A percentile compares a stretch with the other conserved stretches of the same genome.
These are phyloP conservation scores for Paragyromitra xinjiangensis DNA, from an alignment of 495 filamentous ascomycete species.

Conservation along the genomic window DNA sequence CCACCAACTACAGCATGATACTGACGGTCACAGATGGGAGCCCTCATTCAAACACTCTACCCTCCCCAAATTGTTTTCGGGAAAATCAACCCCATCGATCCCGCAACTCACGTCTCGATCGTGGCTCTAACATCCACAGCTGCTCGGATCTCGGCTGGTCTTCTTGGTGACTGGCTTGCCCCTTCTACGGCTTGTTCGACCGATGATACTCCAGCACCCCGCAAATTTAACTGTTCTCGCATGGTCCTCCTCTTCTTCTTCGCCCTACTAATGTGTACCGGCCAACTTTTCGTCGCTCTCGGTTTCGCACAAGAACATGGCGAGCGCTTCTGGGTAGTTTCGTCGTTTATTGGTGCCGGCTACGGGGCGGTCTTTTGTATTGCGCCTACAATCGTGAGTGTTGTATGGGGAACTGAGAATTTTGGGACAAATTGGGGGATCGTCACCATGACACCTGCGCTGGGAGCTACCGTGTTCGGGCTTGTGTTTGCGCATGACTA, in stretches of 20 bases:
- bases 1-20: conserved; percentile 7
- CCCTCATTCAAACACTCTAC: conserved; percentile 86
- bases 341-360: conserved; percentile 81
- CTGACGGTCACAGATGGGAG: conserved; percentile 72
- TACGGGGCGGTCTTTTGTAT: conserved; percentile 93
- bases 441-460: conserved; percentile 87
- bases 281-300: conserved; percentile 78
- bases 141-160: conserved; percentile 84
- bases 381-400: conserved; percentile 88
- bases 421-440: conserved; percentile 99
- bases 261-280: conserved; percentile 77
- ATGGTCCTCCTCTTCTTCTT: conserved; percentile 79
- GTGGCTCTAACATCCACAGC: conserved; percentile 90
- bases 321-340: conserved; percentile 81
- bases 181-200: conserved; percentile 65
- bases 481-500: conserved; percentile 83
- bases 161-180: conserved; percentile 86
- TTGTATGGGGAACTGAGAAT: conserved; percentile 98
- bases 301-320: conserved; percentile 73
- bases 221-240: conserved; percentile 71
- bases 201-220: conserved; percentile 53
- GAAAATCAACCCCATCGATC: conserved; percentile 64
- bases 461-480: conserved; percentile 87
- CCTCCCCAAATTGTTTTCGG: conserved; percentile 63
- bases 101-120: conserved; percentile 92